Evolutionary conservation across 2,329 filamentous ascomycete genomes (phyloP), one percentile per base, ranked within the genome.

Genomic region (Mycosphaerella sp.): DNA sequence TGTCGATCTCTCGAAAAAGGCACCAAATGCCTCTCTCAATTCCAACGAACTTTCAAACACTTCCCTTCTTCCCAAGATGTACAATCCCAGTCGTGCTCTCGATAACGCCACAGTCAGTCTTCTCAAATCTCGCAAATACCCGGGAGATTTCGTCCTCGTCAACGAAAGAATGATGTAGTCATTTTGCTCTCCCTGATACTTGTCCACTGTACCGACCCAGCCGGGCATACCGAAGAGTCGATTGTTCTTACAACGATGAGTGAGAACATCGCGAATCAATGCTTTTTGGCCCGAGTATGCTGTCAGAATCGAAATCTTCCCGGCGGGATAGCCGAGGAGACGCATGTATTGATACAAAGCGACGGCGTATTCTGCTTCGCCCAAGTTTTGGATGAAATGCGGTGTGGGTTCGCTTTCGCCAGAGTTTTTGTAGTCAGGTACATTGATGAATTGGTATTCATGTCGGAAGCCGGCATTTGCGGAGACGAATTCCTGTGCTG

Each of bases 171-270:
- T 95, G 62, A 98, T 83, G 67, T 96, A 97, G 67, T 98, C 93
- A 72, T 98, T 98, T 73, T 98, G 93, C 76, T 98, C 93, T 69
- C 93, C 95, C 75, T 98, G 93, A 67, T 97, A 98, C 71, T 95
- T 96, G 75, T 98, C 93, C 59, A 98, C 92, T 4, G 95, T 98
- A 3, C 89, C 91, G 29, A 98, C 89, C 50, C 87, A 85, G 71
- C 85, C 87, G 14, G 93, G 93, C 70, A 95, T 75, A 7, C 92
- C 91, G 72, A 98, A 98, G 17, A 97, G 75, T 2, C 84, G 75
- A 64, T 90, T 95, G 64, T 82, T 86, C 38, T 84, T 85, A 71
- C 93, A 98, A 55, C 93, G 81, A 67, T 95, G 88, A 11, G 75
- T 76, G 48, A 98, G 74, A 3, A 98, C 89, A 70, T 98, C 92